Evolutionary conservation across 371 early-diverging fungal species (phyloP), one percentile per base, ranked within the genome.

Genomic region (Saksenaea vasiformis): DNA sequence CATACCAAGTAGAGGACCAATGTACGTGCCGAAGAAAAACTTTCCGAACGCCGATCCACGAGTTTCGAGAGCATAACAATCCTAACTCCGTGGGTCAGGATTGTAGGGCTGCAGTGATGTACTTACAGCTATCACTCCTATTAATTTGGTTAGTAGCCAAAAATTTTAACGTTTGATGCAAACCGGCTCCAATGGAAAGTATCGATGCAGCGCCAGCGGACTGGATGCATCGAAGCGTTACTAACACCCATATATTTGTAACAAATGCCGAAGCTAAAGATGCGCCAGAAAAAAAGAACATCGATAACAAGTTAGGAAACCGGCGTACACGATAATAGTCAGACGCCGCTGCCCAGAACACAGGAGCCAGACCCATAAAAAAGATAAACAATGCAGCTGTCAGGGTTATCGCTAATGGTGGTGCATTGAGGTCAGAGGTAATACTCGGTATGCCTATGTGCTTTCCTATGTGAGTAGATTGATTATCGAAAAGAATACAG

Each of bases 171-270:
- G 31, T 31, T 31, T 7, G 31, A 31, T 31, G 31, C 0, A 83
- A 77, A 3, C 74, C 92, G 7, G 89, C 87, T 7, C 92, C 91
- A 8, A 91, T 77, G 28, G 86, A 76, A 58, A 83, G 78, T 24
- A 82, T 85, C 22, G 87, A 86, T 9, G 89, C 86, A 7, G 85
- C 72, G 5, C 89, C 88, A 26, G 77, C 70, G 24, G 87, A 65
- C 65, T 90, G 91, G 17, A 90, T 63, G 5, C 80, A 59, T 0
- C 91, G 84, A 37, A 87, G 77, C 8, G 71, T 65, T 22, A 86
- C 73, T 11, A 90, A 73, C 14, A 78, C 56, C 13, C 74, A 64
- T 22, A 86, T 79, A 15, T 60, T 80, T 0, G 66, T 67, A 2
- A 87, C 74, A n/a, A 84, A 69, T 14, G 80, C 85, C 22, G 82